Evolutionary conservation across 1,139 yeast genomes (phyloP).

Genomic region (Debaryomyces singareniensis): DNA sequence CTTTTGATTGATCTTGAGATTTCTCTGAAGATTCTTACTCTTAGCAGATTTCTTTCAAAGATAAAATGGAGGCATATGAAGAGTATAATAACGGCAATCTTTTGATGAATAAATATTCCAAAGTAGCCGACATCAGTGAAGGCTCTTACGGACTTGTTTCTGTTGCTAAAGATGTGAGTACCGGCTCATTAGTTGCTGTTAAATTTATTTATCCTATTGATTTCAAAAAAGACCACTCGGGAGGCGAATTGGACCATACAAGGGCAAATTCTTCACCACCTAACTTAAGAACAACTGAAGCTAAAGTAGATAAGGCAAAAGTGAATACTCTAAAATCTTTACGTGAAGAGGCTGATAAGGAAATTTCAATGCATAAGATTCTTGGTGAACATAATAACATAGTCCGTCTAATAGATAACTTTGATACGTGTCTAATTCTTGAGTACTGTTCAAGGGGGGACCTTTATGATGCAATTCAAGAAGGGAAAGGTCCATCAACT

Average conservation of each 20-base stretch:
- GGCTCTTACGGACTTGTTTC: constrained; percentile 94
- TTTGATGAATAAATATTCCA: constrained; percentile 57
- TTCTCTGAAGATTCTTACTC: too few species aligned
- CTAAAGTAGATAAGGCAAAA: constrained; percentile 8
- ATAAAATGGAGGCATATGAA: constrained; percentile 39
- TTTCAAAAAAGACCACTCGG: constrained; percentile 26
- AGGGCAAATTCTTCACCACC: constrained; percentile 36
- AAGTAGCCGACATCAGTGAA: constrained; percentile 75
- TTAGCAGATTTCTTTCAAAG: too few species aligned
- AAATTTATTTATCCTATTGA: constrained; percentile 64
- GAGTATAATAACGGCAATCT: constrained; percentile 58
- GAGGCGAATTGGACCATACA: constrained; percentile 13
- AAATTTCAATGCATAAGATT: constrained; percentile 65
- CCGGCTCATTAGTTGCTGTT: constrained; percentile 65
- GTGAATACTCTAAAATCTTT: constrained; percentile 26
- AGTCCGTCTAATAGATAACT: constrained; percentile 64
- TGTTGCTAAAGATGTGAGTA: constrained; percentile 65
- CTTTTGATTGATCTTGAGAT: too few species aligned
- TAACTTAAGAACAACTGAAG: constrained; percentile 12
- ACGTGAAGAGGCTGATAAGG: constrained; percentile 69
- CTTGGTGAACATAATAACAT: constrained; percentile 64
- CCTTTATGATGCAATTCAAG: constrained; percentile 84
- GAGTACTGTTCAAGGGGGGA: constrained; percentile 93
- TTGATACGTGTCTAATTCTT: constrained; percentile 73
- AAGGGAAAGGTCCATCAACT: constrained; percentile 73